A percentile compares a stretch with the other conserved stretches of the same genome.
phyloP scores from a whole-genome alignment of 257 asterid species.

The Penstemon newberryi region DNA sequence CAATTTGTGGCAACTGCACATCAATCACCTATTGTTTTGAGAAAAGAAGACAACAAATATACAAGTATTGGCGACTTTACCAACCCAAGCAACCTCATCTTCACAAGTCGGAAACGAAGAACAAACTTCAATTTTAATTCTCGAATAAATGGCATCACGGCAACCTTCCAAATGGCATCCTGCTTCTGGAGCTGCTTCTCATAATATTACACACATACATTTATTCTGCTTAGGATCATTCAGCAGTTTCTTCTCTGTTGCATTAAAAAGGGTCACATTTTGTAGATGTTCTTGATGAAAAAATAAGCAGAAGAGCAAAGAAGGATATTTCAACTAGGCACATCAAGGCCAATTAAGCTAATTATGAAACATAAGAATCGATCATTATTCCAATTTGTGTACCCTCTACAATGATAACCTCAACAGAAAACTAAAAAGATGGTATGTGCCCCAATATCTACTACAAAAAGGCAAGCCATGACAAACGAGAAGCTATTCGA shows the following conservation, averaged over 20 bases:
- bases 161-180: slow-evolving; percentile 28
- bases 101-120: slow-evolving; percentile 19
- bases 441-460: too few species aligned
- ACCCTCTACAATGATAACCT: too few species aligned
- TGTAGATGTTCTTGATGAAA: not conserved
- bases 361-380: too few species aligned
- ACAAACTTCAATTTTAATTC: too few species aligned
- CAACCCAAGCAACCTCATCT: slow-evolving; percentile 21
- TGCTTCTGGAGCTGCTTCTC: slow-evolving; percentile 39
- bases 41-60: not conserved
- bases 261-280: slow-evolving; percentile 18
- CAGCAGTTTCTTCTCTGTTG: slow-evolving; percentile 54
- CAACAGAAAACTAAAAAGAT: too few species aligned
- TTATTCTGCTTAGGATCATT: slow-evolving; percentile 52
- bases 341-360: too few species aligned
- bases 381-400: too few species aligned
- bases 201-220: slow-evolving; percentile 73
- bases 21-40: slow-evolving; percentile 17
- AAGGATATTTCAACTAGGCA: not conserved
- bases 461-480: too few species aligned
- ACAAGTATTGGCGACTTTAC: not conserved
- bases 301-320: not conserved
- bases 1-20: not conserved
- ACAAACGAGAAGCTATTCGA: too few species aligned
- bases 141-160: not conserved